phyloP scores from a whole-genome alignment of 768 basidiomycete species.

The Trametes cingulata region DNA sequence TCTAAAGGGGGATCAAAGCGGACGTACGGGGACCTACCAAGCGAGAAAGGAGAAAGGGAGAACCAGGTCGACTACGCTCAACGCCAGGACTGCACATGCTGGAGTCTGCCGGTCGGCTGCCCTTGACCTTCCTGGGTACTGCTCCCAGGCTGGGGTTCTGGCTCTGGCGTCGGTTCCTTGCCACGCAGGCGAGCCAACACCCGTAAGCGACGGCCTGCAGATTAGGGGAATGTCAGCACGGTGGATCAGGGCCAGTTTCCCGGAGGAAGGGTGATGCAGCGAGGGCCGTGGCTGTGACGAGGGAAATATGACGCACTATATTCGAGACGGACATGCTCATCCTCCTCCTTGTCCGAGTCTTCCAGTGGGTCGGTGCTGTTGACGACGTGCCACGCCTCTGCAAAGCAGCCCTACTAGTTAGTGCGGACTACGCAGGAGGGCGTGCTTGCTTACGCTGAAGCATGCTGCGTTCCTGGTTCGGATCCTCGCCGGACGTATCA shows the following conservation, averaged over 20 bases:
- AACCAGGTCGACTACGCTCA: constrained; percentile 8
- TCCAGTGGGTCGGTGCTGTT: constrained; percentile 62
- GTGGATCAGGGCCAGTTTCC: no score
- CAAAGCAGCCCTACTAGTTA: not conserved
- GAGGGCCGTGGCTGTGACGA: not conserved
- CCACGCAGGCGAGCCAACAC: constrained; percentile 56
- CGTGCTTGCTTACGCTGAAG: constrained; percentile 41
- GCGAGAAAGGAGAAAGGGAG: constrained; percentile 1
- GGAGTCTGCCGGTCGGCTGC: constrained; percentile 27
- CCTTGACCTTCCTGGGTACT: constrained; percentile 3
- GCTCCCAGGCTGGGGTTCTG: constrained; percentile 24
- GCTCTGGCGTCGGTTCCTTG: constrained; percentile 49
- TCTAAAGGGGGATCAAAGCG: not conserved
- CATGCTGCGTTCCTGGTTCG: constrained; percentile 42
- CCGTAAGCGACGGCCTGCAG: constrained; percentile 30
- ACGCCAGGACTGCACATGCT: constrained; percentile 31
- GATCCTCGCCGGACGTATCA: constrained; percentile 14
- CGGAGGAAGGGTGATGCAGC: no score
- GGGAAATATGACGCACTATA: constrained; percentile 51
- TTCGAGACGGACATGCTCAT: constrained; percentile 63
- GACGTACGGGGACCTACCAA: not conserved
- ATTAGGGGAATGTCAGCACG: not conserved
- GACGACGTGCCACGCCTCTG: constrained; percentile 76
- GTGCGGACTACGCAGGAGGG: not conserved
- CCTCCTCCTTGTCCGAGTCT: constrained; percentile 75